Percentiles rank a stretch among this genome's conserved stretches.
Evolutionary conservation across 352 stramenopile species (phyloP).

Genomic region (Pelagophyceae sp.): DNA sequence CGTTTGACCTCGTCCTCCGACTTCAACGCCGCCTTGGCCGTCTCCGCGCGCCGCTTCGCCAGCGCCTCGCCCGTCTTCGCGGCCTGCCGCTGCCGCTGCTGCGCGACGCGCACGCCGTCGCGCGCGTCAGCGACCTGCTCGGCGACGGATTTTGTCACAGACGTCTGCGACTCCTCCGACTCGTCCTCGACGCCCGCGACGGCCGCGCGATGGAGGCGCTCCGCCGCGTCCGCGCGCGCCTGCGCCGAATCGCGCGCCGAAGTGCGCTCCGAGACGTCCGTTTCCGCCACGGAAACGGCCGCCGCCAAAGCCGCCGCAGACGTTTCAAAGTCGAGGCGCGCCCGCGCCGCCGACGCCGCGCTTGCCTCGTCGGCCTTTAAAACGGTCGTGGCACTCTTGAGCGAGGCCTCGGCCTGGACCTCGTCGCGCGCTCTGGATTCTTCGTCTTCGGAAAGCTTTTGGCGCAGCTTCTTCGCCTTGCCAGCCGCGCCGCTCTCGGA

Average conservation of each 20-base stretch:
- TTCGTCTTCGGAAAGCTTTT: conserved; percentile 58
- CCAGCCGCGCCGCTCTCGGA: conserved; percentile 12
- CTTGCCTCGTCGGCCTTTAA: conserved; percentile 68
- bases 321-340: conserved; percentile 41
- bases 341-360: conserved; percentile 55
- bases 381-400: conserved; percentile 50
- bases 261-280: conserved; percentile 19
- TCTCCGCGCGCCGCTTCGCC: conserved; percentile 46
- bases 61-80: conserved; percentile 85
- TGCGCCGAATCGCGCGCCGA: conserved; percentile 48
- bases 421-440: conserved; percentile 43
- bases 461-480: conserved; percentile 52
- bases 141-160: conserved; percentile 34
- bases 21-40: background rate
- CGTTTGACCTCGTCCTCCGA: background rate
- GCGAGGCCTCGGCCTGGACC: conserved; percentile 38
- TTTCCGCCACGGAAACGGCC: background rate
- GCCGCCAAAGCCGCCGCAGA: conserved; percentile 47
- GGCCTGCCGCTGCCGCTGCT: conserved; percentile 70
- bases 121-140: conserved; percentile 61
- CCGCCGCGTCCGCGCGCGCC: conserved; percentile 24
- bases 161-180: too few relatives aligned
- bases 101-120: conserved; percentile 79
- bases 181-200: background rate
- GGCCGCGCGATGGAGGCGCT: background rate